Percentiles rank a stretch among this genome's conserved stretches.
Evolutionary conservation across 2,329 filamentous ascomycete species (phyloP).

Genomic region (Colletotrichum cuscutae): DNA sequence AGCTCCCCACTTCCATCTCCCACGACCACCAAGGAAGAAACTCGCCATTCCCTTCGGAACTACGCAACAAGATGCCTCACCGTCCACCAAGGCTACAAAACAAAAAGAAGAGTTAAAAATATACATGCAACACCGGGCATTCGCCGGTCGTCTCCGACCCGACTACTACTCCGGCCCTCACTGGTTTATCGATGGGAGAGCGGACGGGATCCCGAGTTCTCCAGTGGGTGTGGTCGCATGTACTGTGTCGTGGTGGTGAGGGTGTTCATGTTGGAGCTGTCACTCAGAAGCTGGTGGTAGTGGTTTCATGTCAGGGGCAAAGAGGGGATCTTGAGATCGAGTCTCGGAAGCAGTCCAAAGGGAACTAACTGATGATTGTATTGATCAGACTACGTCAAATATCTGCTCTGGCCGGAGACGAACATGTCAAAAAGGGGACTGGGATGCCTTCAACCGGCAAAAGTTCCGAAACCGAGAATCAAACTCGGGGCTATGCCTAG

Average conservation of each 20-base stretch:
- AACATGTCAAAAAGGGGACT: neutral
- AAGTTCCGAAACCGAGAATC: conserved; percentile 32
- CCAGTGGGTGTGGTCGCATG: conserved; percentile 3
- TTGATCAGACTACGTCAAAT: neutral
- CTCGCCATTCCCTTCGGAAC: neutral
- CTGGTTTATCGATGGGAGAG: conserved; percentile 9
- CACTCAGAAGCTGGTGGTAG: neutral
- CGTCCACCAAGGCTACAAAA: neutral
- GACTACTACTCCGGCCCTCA: conserved; percentile 8
- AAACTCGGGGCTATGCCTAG: conserved; percentile 33
- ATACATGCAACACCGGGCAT: neutral
- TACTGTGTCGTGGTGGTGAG: neutral
- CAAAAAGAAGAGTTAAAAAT: neutral
- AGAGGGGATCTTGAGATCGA: too few relatives aligned
- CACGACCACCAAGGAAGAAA: neutral
- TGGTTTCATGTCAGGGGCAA: too few relatives aligned
- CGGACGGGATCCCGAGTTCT: conserved; percentile 15
- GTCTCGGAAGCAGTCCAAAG: too few relatives aligned
- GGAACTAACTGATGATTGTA: too few relatives aligned
- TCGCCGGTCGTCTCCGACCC: conserved; percentile 9
- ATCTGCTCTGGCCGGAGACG: neutral
- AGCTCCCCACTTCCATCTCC: neutral
- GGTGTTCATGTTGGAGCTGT: neutral
- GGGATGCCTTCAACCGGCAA: neutral
- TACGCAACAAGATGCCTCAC: neutral